Evolutionary conservation across 176 grass and related monocot species (phyloP).

Genomic region (Luzula sylvatica): DNA sequence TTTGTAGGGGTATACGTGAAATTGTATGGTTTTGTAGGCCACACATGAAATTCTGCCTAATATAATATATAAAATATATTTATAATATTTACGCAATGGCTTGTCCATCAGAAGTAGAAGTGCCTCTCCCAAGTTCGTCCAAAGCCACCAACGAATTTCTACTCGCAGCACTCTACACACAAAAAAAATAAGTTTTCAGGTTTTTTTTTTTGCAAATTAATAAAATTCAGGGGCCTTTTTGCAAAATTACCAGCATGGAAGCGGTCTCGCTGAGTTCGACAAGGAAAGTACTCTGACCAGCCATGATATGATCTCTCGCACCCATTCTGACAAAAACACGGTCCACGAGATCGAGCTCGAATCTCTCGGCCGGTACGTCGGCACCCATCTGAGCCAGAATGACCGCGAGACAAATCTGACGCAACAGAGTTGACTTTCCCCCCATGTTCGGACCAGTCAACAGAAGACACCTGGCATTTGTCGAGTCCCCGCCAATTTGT

Average conservation of each 20-base stretch:
- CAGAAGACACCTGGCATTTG: slow-evolving; percentile 63
- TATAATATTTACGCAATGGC: slow-evolving; percentile 80
- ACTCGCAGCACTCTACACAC: slow-evolving; percentile 69
- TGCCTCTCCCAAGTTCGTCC: slow-evolving; percentile 95
- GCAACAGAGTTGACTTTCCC: slow-evolving; percentile 95
- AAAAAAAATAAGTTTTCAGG: slow-evolving; percentile 23
- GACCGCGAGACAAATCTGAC: slow-evolving; percentile 87
- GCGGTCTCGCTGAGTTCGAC: slow-evolving; percentile 87
- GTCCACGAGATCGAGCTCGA: slow-evolving; percentile 86
- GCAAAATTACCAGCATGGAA: slow-evolving; percentile 84
- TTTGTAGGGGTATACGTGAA: too few species aligned
- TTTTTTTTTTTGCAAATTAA: too few species aligned
- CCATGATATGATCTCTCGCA: slow-evolving; percentile 91
- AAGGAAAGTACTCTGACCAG: slow-evolving; percentile 87
- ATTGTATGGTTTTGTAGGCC: too few species aligned
- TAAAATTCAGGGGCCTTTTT: too few species aligned
- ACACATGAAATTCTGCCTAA: too few species aligned
- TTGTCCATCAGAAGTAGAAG: slow-evolving; percentile 99
- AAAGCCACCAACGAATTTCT: slow-evolving; percentile 85
- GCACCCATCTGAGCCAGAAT: slow-evolving; percentile 94
- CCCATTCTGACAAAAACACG: slow-evolving; percentile 97
- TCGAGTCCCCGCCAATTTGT: slow-evolving; percentile 57
- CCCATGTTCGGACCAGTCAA: slow-evolving; percentile 98
- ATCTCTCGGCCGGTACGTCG: slow-evolving; percentile 75
- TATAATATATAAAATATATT: too few species aligned